Conservation (phyloP, 805 yeast species). For the Brettanomyces naardenensis region DNA sequence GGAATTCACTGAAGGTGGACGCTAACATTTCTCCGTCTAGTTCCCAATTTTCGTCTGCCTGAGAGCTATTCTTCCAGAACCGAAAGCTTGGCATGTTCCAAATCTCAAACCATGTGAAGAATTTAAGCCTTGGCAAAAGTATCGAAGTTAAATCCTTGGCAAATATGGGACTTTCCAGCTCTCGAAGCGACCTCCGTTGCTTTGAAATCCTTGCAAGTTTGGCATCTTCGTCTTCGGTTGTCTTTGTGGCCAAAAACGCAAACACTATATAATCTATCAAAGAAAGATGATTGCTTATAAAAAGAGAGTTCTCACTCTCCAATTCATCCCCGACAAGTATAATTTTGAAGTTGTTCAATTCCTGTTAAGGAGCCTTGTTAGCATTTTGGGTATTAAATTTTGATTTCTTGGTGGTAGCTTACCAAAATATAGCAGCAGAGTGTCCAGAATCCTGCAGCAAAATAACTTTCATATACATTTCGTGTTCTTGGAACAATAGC, state of each 20-base stretch:
- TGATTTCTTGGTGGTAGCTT: too few species aligned
- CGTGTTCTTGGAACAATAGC: constrained; percentile 17
- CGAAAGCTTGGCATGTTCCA: constrained; percentile 54
- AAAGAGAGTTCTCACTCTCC: constrained; percentile 28
- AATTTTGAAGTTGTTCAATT: constrained; percentile 30
- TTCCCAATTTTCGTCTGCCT: constrained; percentile 68
- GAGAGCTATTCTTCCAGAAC: constrained; percentile 37
- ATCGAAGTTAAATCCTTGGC: constrained; percentile 21
- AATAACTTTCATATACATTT: constrained; percentile 13
- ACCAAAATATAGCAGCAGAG: constrained; percentile 24
- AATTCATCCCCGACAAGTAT: constrained; percentile 35
- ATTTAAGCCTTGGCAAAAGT: constrained; percentile 39
- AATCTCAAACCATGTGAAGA: constrained; percentile 63
- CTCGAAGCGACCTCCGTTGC: constrained; percentile 1
- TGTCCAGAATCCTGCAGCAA: constrained; percentile 26
- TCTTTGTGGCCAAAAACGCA: constrained; percentile 30
- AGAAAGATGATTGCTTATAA: constrained; percentile 57
- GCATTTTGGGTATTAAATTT: neutral
- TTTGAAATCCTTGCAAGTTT: constrained; percentile 1
- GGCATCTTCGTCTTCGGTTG: constrained; percentile 6
- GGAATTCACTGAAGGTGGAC: constrained; percentile 27
- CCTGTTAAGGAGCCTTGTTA: constrained; percentile 19
- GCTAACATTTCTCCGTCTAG: constrained; percentile 29
- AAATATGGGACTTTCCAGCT: constrained; percentile 11
- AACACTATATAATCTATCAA: constrained; percentile 57